A percentile compares a stretch with the other conserved stretches of the same genome.
Evolutionary conservation across 441 rosid genomes (phyloP).

Genomic region (Bocquillonia castaneifolia): DNA sequence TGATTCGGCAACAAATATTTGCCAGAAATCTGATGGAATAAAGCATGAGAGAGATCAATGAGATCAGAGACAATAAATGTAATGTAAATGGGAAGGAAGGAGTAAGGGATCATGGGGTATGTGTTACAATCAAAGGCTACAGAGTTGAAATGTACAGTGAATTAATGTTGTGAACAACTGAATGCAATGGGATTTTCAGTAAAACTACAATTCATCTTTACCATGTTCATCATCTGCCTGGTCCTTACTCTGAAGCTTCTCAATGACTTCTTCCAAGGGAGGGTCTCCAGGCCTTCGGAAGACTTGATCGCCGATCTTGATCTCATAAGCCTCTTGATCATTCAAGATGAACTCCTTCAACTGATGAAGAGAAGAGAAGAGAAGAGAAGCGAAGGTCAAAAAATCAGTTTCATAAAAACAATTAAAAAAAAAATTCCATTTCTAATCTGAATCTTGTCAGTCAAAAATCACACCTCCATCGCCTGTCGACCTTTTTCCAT

Average conservation of each 20-base stretch:
- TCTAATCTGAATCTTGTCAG: too few species aligned
- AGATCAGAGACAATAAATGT: too few species aligned
- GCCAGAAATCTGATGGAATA: neutral
- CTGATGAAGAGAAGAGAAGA: conserved; percentile 31
- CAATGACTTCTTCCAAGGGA: conserved; percentile 56
- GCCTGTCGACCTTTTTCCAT: conserved; percentile 52
- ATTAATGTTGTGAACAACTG: neutral
- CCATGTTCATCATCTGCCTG: conserved; percentile 18
- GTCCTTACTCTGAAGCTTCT: conserved; percentile 34
- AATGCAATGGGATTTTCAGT: neutral
- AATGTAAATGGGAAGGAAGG: too few species aligned
- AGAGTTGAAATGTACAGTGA: neutral
- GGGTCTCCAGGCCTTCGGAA: conserved; percentile 81
- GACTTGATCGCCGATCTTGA: conserved; percentile 68
- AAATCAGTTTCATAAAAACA: neutral
- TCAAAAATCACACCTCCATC: conserved; percentile 49
- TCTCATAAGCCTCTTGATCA: conserved; percentile 78
- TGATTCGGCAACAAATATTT: neutral
- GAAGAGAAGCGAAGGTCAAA: neutral
- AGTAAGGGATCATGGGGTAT: too few species aligned
- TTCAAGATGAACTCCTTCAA: conserved; percentile 68
- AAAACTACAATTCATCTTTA: conserved; percentile 58
- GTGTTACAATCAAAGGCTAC: neutral
- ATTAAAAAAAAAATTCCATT: too few species aligned
- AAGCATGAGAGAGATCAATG: too few species aligned